phyloP scores from a whole-genome alignment of 495 filamentous ascomycete genomes.

The Lentithecium fluviatile region DNA sequence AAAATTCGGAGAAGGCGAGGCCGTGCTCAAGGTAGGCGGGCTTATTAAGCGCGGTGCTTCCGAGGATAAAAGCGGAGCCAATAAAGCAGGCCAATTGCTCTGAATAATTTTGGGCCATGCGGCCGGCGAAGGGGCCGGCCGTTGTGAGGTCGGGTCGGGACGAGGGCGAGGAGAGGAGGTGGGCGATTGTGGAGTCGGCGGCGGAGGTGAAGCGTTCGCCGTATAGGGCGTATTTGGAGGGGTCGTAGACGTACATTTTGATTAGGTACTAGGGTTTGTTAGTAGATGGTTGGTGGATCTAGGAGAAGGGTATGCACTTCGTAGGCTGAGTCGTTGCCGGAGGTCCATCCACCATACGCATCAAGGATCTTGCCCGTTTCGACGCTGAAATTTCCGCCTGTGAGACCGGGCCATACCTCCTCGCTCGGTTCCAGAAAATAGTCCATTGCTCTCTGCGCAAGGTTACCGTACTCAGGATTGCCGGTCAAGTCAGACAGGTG shows the following conservation, averaged over 20 bases:
- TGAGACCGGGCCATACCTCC: slow-evolving; percentile 76
- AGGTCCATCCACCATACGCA: slow-evolving; percentile 74
- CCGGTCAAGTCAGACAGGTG: slow-evolving; percentile 75
- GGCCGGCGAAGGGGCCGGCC: slow-evolving; percentile 60
- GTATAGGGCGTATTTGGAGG: slow-evolving; percentile 53
- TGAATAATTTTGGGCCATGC: slow-evolving; percentile 49
- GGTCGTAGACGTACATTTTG: slow-evolving; percentile 89
- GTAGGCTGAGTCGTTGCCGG: slow-evolving; percentile 79
- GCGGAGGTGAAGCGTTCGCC: slow-evolving; percentile 65
- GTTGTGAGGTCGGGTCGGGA: slow-evolving; percentile 73
- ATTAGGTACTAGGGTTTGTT: slow-evolving; percentile 66
- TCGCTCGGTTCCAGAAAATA: slow-evolving; percentile 66
- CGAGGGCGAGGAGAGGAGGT: slow-evolving; percentile 70
- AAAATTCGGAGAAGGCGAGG: slow-evolving; percentile 68
- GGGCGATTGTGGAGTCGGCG: slow-evolving; percentile 70
- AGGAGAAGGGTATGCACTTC: slow-evolving; percentile 36
- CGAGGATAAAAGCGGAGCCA: slow-evolving; percentile 85
- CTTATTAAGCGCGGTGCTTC: slow-evolving; percentile 65
- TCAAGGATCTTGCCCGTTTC: slow-evolving; percentile 63
- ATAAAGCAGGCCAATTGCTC: slow-evolving; percentile 69
- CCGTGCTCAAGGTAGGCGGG: slow-evolving; percentile 71
- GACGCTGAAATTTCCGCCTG: slow-evolving; percentile 68
- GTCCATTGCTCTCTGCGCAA: slow-evolving; percentile 67
- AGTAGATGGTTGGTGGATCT: no score
- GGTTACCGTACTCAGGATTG: slow-evolving; percentile 59